Percentiles rank a stretch among this genome's conserved stretches.
Conservation (phyloP, 768 basidiomycete species). For the Suillus lakei region DNA sequence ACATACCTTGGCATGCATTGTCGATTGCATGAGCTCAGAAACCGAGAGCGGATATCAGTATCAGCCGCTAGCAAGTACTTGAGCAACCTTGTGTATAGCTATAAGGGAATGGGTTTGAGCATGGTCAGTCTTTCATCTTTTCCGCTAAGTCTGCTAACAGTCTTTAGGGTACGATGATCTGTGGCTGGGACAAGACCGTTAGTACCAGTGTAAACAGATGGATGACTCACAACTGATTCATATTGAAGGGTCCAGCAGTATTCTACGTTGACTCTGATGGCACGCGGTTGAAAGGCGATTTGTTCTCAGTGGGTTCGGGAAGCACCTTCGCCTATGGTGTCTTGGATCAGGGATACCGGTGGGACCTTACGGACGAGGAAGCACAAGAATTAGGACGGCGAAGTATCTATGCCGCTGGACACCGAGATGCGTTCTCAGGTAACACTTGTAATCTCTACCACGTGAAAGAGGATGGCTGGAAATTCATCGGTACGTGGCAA, state of each 20-base stretch:
- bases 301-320: slow-evolving; percentile 99
- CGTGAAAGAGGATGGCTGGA: slow-evolving; percentile 94
- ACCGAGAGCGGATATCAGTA: slow-evolving; percentile 96
- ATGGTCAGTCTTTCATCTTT: slow-evolving; percentile 66
- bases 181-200: slow-evolving; percentile 99
- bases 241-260: slow-evolving; percentile 78
- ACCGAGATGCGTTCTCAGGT: slow-evolving; percentile 95
- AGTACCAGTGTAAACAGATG: slow-evolving; percentile 28
- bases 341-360: slow-evolving; percentile 91
- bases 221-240: slow-evolving; percentile 7
- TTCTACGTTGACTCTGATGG: slow-evolving; percentile 99
- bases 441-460: slow-evolving; percentile 97
- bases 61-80: slow-evolving; percentile 99
- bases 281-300: slow-evolving; percentile 90
- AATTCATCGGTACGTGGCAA: slow-evolving; percentile 79
- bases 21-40: slow-evolving; percentile 93
- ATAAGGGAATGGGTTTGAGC: slow-evolving; percentile 99
- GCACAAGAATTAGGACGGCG: slow-evolving; percentile 93
- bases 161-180: slow-evolving; percentile 95
- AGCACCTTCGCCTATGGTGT: slow-evolving; percentile 99
- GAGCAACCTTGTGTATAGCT: slow-evolving; percentile 95
- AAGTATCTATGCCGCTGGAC: slow-evolving; percentile 96
- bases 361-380: slow-evolving; percentile 91
- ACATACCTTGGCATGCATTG: slow-evolving; percentile 99
- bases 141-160: slow-evolving; percentile 9